phyloP scores from a whole-genome alignment of 345 rosid species.

The Corchorus capsularis region DNA sequence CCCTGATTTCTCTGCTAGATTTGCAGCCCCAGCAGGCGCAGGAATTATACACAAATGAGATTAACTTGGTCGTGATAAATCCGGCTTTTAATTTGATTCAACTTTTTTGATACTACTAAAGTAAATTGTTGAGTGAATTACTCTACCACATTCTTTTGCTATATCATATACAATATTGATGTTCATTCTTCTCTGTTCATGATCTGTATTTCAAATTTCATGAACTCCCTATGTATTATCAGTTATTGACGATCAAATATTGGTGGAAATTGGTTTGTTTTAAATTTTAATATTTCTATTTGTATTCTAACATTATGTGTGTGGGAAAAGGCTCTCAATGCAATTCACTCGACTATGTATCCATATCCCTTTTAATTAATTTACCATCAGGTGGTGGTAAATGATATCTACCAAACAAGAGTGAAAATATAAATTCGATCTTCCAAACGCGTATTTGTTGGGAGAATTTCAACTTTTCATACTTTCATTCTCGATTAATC shows the following conservation, averaged over 20 bases:
- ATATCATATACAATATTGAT: background rate
- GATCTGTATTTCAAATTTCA: background rate
- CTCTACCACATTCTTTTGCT: background rate
- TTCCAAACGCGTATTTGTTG: too few relatives aligned
- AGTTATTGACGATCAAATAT: background rate
- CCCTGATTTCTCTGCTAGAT: constrained; percentile 43
- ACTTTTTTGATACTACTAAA: background rate
- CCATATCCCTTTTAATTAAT: too few relatives aligned
- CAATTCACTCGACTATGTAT: too few relatives aligned
- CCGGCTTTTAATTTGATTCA: background rate
- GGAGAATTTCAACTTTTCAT: too few relatives aligned
- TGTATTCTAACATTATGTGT: too few relatives aligned
- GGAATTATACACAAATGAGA: constrained; percentile 14
- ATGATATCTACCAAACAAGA: too few relatives aligned
- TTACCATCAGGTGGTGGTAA: too few relatives aligned
- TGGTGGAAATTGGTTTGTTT: background rate
- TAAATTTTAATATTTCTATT: too few relatives aligned
- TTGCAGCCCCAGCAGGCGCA: constrained; percentile 32
- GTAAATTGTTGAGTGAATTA: background rate
- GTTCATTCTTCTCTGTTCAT: background rate
- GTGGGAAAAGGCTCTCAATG: too few relatives aligned
- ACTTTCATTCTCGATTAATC: too few relatives aligned
- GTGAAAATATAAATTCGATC: too few relatives aligned
- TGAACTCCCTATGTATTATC: too few relatives aligned
- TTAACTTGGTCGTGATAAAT: background rate